These are phyloP conservation scores for Termitomyces sp. DNA, from an alignment of 768 basidiomycete genomes.

Conservation along the genomic window DNA sequence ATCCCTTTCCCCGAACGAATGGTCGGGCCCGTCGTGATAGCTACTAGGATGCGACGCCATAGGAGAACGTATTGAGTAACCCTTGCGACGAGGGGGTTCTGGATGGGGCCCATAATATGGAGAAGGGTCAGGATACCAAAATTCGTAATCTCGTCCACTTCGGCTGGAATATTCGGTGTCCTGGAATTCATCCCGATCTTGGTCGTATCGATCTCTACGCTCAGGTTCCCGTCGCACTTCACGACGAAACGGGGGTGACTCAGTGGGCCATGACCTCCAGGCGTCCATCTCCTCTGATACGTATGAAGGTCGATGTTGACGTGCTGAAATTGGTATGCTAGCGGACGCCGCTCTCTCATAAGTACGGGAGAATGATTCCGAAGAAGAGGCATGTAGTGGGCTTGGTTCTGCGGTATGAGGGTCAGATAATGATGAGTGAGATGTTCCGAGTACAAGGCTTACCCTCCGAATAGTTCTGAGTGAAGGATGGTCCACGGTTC, in stretches of 20 bases:
- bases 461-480: conserved; percentile 13
- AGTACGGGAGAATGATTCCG: conserved; percentile 8
- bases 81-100: conserved; percentile 11
- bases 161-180: conserved; percentile 9
- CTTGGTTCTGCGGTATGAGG: conserved; percentile 2
- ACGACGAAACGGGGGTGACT: conserved; percentile 3
- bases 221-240: conserved; percentile 9
- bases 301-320: conserved; percentile 9
- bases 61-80: conserved; percentile 9
- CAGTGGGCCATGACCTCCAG: conserved; percentile 13
- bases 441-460: background rate
- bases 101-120: conserved; percentile 7
- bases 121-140: conserved; percentile 3
- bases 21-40: conserved; percentile 10
- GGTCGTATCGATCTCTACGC: conserved; percentile 6
- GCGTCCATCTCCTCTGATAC: conserved; percentile 8
- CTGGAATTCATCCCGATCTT: conserved; percentile 5
- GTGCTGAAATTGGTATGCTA: conserved; percentile 12
- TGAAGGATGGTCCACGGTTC: conserved; percentile 13
- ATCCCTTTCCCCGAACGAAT: conserved; percentile 17
- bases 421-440: background rate
- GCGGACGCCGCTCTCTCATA: conserved; percentile 12
- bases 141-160: conserved; percentile 6
- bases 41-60: conserved; percentile 12
- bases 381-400: conserved; percentile 3